Evolutionary conservation across 192 early-diverging fungal species (phyloP).

Genomic region (Entomortierella chlamydospora): DNA sequence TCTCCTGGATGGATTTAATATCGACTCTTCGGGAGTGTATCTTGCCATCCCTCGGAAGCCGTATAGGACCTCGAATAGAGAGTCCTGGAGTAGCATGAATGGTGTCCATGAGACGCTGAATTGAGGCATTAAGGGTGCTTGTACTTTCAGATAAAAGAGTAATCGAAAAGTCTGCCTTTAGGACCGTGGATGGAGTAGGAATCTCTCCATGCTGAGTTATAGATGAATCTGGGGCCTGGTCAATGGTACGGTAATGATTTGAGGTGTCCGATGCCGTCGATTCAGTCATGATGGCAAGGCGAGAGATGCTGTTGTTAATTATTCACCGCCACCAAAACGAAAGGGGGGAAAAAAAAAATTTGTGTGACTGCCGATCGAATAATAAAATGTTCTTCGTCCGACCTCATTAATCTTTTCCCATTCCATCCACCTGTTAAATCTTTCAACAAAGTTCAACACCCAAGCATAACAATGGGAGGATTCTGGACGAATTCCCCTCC

Average conservation of each 20-base stretch:
- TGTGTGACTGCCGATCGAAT: too few relatives aligned
- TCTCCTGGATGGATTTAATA: conserved; percentile 39
- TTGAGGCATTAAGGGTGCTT: conserved; percentile 24
- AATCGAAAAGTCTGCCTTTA: conserved; percentile 47
- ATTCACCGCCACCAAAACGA: too few relatives aligned
- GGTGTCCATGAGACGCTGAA: conserved; percentile 42
- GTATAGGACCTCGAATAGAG: conserved; percentile 38
- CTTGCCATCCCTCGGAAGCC: conserved; percentile 45
- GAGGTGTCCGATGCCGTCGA: too few relatives aligned
- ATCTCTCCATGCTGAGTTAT: neutral
- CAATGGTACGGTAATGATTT: too few relatives aligned
- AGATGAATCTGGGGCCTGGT: too few relatives aligned
- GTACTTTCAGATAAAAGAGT: conserved; percentile 45
- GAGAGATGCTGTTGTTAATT: too few relatives aligned
- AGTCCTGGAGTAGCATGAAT: conserved; percentile 28
- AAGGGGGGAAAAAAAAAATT: too few relatives aligned
- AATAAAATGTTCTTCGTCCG: too few relatives aligned
- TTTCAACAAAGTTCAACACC: neutral
- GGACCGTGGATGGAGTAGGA: neutral
- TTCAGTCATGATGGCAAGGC: too few relatives aligned
- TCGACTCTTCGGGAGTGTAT: conserved; percentile 43
- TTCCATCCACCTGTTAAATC: neutral
- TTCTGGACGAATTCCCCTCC: conserved; percentile 31
- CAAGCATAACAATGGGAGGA: conserved; percentile 30
- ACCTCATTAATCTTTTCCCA: neutral